Conservation (phyloP, 495 filamentous ascomycete species). For the Annulohypoxylon maeteangense region DNA sequence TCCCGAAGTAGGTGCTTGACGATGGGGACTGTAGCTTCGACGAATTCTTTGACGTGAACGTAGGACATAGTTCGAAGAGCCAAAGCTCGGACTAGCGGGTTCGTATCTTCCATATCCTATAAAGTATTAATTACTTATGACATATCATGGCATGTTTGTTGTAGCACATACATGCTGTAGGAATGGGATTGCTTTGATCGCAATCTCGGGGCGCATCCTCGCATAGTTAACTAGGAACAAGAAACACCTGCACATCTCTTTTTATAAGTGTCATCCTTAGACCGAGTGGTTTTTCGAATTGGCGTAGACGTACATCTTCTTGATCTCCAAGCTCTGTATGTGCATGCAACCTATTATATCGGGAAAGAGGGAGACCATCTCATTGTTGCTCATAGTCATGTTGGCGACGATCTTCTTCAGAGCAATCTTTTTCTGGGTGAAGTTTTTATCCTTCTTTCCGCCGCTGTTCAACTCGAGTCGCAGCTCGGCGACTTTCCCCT, state of each 20-base stretch:
- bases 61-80: conserved; percentile 97
- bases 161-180: conserved; percentile 74
- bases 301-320: conserved; percentile 87
- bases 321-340: conserved; percentile 93
- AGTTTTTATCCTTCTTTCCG: conserved; percentile 98
- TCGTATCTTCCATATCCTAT: conserved; percentile 93
- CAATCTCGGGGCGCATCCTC: conserved; percentile 92
- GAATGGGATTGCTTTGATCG: conserved; percentile 90
- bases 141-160: background rate
- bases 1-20: conserved; percentile 87
- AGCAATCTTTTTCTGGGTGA: conserved; percentile 95
- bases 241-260: conserved; percentile 79
- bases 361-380: conserved; percentile 97
- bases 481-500: conserved; percentile 99
- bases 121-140: conserved; percentile 21
- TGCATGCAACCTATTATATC: conserved; percentile 96
- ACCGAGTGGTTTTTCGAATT: background rate
- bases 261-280: conserved; percentile 43
- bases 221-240: conserved; percentile 97
- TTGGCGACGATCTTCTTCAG: conserved; percentile 99
- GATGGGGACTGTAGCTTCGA: conserved; percentile 86
- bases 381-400: conserved; percentile 99
- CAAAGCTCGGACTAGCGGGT: conserved; percentile 91
- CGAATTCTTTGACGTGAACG: conserved; percentile 95
- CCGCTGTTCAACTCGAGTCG: conserved; percentile 92